Evolutionary conservation across 306 rosid genomes (phyloP).

Genomic region (Ceratonia siliqua): DNA sequence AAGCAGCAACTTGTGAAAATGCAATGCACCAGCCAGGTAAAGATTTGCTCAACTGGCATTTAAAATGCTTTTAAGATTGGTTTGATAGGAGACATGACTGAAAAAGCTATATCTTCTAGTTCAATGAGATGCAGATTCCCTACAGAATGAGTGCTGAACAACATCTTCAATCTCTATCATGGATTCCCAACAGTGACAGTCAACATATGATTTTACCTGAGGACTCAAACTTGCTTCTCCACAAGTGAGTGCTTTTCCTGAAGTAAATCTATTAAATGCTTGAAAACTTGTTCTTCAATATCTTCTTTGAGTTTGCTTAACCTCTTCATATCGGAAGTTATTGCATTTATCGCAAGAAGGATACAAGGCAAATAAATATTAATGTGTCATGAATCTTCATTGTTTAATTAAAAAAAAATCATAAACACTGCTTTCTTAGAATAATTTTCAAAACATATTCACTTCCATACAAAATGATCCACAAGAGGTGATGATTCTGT

Average conservation of each 20-base stretch:
- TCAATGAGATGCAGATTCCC: slow-evolving; percentile 68
- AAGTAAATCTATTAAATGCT: not conserved
- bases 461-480: not conserved
- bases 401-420: not conserved
- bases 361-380: not conserved
- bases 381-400: not conserved
- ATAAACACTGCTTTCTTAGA: not conserved
- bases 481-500: not conserved
- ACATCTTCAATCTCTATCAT: slow-evolving; percentile 71
- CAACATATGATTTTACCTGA: slow-evolving; percentile 62
- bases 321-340: not conserved
- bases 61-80: not conserved
- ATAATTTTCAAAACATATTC: not conserved
- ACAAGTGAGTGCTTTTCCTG: slow-evolving; percentile 50
- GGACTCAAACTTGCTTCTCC: slow-evolving; percentile 66
- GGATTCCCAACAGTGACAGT: slow-evolving; percentile 57
- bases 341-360: not conserved
- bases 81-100: slow-evolving; percentile 4
- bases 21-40: slow-evolving; percentile 83
- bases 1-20: slow-evolving; percentile 72
- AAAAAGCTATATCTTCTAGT: slow-evolving; percentile 49
- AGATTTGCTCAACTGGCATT: slow-evolving; percentile 2
- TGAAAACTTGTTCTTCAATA: not conserved
- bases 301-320: not conserved
- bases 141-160: slow-evolving; percentile 67